Percentiles rank a stretch among this genome's conserved stretches.
Conservation (phyloP, 345 rosid species). For the Eucalyptus dawsonii region DNA sequence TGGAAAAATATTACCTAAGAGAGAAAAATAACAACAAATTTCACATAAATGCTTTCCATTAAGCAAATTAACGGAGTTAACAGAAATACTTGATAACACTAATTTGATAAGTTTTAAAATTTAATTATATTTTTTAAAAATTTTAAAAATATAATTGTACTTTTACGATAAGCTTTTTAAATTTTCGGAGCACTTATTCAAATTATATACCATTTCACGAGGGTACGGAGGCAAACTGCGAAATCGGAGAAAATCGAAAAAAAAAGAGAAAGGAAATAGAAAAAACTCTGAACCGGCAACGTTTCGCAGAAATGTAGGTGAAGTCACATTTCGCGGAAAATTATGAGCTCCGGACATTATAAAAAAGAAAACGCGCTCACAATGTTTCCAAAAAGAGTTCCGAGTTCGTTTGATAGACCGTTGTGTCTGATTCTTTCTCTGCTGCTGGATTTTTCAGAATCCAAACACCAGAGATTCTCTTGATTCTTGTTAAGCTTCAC, state of each 20-base stretch:
- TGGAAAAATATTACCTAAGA: accelerated
- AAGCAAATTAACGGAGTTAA: not conserved
- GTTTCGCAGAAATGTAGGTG: not conserved
- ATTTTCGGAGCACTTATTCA: not conserved
- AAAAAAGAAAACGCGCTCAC: not conserved
- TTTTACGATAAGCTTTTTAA: not conserved
- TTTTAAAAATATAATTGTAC: not conserved
- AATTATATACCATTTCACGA: not conserved
- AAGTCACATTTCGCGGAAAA: not conserved
- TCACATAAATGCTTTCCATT: accelerated
- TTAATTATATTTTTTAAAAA: too few species aligned
- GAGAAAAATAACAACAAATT: not conserved
- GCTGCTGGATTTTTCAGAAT: too few species aligned
- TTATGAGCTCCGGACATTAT: not conserved
- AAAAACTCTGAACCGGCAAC: not conserved
- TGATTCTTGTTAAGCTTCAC: not conserved
- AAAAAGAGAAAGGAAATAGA: accelerated
- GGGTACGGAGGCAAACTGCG: not conserved
- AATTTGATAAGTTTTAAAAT: not conserved
- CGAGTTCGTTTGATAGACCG: not conserved
- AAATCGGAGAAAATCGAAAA: not conserved
- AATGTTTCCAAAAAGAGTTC: not conserved
- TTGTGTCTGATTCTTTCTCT: too few species aligned
- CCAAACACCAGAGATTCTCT: too few species aligned
- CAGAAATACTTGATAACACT: not conserved